Evolutionary conservation across 2,329 filamentous ascomycete genomes (phyloP).

Genomic region (Aspergillus amoenus): DNA sequence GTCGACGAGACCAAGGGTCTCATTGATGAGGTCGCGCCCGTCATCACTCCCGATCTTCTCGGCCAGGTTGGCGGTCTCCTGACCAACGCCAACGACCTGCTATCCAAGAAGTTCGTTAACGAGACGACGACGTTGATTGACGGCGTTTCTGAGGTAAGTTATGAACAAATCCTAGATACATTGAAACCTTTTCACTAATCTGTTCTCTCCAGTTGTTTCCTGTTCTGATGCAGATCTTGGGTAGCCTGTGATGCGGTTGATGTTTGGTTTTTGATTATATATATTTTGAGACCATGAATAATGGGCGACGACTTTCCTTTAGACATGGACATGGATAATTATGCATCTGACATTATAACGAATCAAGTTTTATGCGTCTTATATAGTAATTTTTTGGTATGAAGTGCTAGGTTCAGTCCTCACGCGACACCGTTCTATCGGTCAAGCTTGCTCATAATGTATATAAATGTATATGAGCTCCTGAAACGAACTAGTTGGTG

Average conservation of each 20-base stretch:
- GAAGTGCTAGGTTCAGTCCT: conserved; percentile 48
- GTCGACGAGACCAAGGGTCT: conserved; percentile 29
- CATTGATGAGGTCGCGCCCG: conserved; percentile 28
- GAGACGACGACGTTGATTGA: conserved; percentile 29
- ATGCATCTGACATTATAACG: conserved; percentile 9
- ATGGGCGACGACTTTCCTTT: conserved; percentile 33
- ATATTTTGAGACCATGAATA: conserved; percentile 22
- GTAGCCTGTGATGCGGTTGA: conserved; percentile 24
- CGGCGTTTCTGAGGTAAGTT: conserved; percentile 30
- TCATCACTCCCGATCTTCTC: conserved; percentile 29
- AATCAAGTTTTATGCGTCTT: not conserved
- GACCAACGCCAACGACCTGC: conserved; percentile 17
- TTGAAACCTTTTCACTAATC: conserved; percentile 9
- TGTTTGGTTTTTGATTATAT: not conserved
- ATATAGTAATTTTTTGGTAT: conserved; percentile 12
- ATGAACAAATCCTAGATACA: not conserved
- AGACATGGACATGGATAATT: conserved; percentile 24
- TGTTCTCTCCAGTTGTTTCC: conserved; percentile 28
- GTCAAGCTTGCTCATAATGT: not conserved
- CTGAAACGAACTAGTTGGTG: not conserved
- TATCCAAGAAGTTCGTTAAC: conserved; percentile 25
- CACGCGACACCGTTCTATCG: not conserved
- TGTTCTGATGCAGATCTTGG: conserved; percentile 28
- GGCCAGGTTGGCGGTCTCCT: conserved; percentile 24
- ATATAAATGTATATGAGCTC: too few relatives aligned